Percentiles rank a stretch among this genome's conserved stretches.
phyloP scores from a whole-genome alignment of 495 filamentous ascomycete genomes.

The Tetracladium setigerum region DNA sequence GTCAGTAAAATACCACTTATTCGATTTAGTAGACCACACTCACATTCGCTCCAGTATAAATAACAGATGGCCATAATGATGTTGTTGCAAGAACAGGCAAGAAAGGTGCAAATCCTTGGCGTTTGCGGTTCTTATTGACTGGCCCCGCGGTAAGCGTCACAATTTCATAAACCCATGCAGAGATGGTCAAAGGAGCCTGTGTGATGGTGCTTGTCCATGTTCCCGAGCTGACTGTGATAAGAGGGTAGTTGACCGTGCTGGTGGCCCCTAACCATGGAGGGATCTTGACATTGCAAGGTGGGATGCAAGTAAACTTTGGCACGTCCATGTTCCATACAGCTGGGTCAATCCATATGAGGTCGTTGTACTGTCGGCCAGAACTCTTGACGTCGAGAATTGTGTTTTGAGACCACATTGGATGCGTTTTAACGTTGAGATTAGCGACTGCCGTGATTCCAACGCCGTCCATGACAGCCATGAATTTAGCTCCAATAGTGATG shows the following conservation, averaged over 20 bases:
- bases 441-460: conserved; percentile 15
- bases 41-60: conserved; percentile 5
- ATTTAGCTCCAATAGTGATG: conserved; percentile 17
- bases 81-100: conserved; percentile 6
- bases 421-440: conserved; percentile 21
- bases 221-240: conserved; percentile 19
- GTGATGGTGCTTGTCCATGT: conserved; percentile 23
- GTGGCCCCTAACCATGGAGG: conserved; percentile 20
- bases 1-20: too few relatives aligned
- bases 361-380: conserved; percentile 10
- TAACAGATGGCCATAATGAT: conserved; percentile 13
- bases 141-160: conserved; percentile 2
- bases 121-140: conserved; percentile 8
- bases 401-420: conserved; percentile 22
- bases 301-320: conserved; percentile 19
- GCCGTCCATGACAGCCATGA: conserved; percentile 20
- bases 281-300: conserved; percentile 19
- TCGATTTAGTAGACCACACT: too few relatives aligned
- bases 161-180: conserved; percentile 13
- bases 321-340: conserved; percentile 20
- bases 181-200: conserved; percentile 15
- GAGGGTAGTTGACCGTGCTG: conserved; percentile 20
- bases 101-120: not conserved
- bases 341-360: conserved; percentile 20
- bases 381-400: conserved; percentile 18